These are phyloP conservation scores for Xerocomus brunneocitrinus DNA, from an alignment of 768 basidiomycete species.

Conservation along the genomic window DNA sequence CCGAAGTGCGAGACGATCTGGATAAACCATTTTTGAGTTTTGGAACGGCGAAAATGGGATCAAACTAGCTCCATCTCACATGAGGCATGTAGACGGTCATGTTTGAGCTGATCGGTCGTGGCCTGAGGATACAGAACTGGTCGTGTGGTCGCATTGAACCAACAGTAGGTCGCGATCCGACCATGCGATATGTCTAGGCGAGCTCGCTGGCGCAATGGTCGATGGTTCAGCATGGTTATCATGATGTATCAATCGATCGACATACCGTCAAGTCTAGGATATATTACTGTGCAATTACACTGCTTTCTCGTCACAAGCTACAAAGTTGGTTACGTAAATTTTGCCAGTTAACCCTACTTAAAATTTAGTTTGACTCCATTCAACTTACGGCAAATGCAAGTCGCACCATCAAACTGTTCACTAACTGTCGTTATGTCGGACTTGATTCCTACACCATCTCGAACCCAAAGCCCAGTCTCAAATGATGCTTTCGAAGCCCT, in stretches of 20 bases:
- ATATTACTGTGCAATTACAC: too few relatives aligned
- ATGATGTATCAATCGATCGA: too few relatives aligned
- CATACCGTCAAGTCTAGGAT: too few relatives aligned
- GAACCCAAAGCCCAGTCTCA: slow-evolving; percentile 12
- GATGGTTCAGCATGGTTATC: too few relatives aligned
- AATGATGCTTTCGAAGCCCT: slow-evolving; percentile 24
- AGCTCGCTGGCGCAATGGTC: not conserved
- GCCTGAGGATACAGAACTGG: too few relatives aligned
- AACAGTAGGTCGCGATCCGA: too few relatives aligned
- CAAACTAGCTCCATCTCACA: not conserved
- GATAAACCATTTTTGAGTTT: not conserved
- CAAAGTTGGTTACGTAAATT: too few relatives aligned
- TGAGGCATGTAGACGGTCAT: not conserved
- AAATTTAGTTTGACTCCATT: too few relatives aligned
- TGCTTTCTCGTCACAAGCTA: too few relatives aligned
- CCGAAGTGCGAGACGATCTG: not conserved
- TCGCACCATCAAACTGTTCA: too few relatives aligned
- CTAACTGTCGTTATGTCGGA: slow-evolving; percentile 16
- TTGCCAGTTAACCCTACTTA: too few relatives aligned
- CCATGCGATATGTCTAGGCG: too few relatives aligned
- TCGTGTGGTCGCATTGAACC: not conserved
- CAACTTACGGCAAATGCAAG: not conserved
- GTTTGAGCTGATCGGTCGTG: not conserved
- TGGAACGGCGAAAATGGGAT: not conserved
- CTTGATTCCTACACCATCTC: slow-evolving; percentile 23